These are phyloP conservation scores for Leishmania tropica DNA, from an alignment of 208 protist species.

Conservation along the genomic window DNA sequence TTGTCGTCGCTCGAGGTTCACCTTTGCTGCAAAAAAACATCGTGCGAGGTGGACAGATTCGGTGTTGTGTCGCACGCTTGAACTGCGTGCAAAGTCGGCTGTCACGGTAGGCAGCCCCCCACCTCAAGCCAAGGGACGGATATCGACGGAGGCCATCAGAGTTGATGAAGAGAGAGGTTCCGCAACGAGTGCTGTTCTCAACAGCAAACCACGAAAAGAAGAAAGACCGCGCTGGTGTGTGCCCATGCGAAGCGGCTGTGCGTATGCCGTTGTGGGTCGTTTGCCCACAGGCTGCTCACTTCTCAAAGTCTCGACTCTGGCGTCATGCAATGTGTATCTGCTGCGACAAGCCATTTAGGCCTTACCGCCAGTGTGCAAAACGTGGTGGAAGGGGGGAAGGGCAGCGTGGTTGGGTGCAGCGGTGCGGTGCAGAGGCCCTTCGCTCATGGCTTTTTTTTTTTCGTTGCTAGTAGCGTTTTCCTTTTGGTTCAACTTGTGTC, in stretches of 20 bases:
- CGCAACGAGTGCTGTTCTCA: neutral
- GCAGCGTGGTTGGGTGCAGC: neutral
- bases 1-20: neutral
- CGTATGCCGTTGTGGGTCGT: neutral
- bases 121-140: neutral
- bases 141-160: neutral
- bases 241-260: neutral
- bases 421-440: neutral
- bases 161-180: neutral
- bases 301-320: neutral
- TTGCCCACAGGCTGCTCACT: too few relatives aligned
- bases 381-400: neutral
- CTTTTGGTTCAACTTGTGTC: neutral
- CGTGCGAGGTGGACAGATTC: neutral
- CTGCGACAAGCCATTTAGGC: neutral
- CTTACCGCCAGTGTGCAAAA: neutral
- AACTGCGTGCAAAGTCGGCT: neutral
- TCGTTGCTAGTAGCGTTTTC: neutral
- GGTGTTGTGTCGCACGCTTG: neutral
- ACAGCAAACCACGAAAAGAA: neutral
- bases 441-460: too few relatives aligned
- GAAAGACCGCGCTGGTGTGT: neutral
- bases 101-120: neutral
- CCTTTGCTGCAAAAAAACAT: neutral
- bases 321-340: neutral